Evolutionary conservation across 1,139 yeast genomes (phyloP).

Genomic region (Candida sp.): DNA sequence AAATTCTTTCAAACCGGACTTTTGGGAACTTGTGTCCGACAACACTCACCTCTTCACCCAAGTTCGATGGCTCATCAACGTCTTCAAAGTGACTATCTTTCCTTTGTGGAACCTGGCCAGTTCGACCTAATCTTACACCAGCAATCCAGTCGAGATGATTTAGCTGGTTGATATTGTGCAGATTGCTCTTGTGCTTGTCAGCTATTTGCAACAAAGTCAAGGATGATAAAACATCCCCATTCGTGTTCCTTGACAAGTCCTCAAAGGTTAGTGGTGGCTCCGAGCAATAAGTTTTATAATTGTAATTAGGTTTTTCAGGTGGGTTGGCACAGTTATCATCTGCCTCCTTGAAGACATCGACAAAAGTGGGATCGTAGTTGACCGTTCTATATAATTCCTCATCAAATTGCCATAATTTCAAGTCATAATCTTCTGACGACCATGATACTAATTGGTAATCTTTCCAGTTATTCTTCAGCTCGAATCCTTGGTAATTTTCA

Average conservation of each 20-base stretch:
- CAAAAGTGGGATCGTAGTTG: conserved; percentile 46
- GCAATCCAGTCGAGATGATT: conserved; percentile 91
- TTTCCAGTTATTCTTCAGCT: conserved; percentile 55
- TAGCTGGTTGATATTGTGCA: conserved; percentile 30
- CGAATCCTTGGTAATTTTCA: conserved; percentile 30
- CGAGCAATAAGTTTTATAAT: conserved; percentile 32
- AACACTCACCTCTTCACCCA: conserved; percentile 88
- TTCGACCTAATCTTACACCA: conserved; percentile 77
- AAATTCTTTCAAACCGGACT: conserved; percentile 78
- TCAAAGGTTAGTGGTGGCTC: conserved; percentile 39
- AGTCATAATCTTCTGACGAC: conserved; percentile 79
- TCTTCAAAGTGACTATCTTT: conserved; percentile 15
- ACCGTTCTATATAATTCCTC: conserved; percentile 58
- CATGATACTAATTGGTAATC: conserved; percentile 91
- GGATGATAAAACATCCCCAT: conserved; percentile 37
- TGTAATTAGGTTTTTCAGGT: conserved; percentile 10
- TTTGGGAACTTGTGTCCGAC: conserved; percentile 93
- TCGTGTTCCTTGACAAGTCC: conserved; percentile 27
- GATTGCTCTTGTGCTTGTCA: conserved; percentile 23
- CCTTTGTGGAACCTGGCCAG: conserved; percentile 33
- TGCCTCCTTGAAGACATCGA: conserved; percentile 22
- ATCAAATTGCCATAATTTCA: conserved; percentile 77
- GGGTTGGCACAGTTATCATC: conserved; percentile 12
- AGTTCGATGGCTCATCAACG: conserved; percentile 58
- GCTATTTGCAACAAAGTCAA: conserved; percentile 32